Evolutionary conservation across 2,329 filamentous ascomycete genomes (phyloP).

Genomic region (Colletotrichum destructivum): DNA sequence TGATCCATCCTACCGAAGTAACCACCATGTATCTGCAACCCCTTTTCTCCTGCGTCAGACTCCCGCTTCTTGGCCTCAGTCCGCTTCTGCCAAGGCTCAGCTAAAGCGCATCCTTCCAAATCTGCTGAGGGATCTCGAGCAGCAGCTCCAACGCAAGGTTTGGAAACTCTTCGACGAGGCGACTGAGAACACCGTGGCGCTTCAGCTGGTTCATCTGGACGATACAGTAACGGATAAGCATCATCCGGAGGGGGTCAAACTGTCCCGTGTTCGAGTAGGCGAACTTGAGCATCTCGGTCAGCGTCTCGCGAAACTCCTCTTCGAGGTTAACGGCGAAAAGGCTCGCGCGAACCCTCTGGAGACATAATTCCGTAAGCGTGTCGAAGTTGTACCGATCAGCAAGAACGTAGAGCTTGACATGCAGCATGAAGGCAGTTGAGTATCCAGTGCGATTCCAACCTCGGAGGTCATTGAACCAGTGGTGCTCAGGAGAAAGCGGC

Average conservation of each 20-base stretch:
- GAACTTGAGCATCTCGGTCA: background rate
- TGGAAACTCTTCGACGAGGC: background rate
- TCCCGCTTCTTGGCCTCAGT: too few relatives aligned
- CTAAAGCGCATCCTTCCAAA: background rate
- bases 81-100: background rate
- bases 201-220: background rate
- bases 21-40: too few relatives aligned
- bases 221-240: background rate
- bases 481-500: background rate
- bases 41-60: too few relatives aligned
- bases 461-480: background rate
- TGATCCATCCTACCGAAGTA: too few relatives aligned
- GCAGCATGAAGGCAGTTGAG: background rate
- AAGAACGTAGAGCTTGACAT: background rate
- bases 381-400: background rate
- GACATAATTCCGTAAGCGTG: background rate
- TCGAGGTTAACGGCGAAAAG: background rate
- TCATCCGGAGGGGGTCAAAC: background rate
- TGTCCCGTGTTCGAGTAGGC: background rate
- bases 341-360: background rate
- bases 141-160: background rate
- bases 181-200: rapidly evolving
- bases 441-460: background rate
- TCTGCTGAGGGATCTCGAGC: background rate
- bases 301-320: background rate